Evolutionary conservation across 2,329 filamentous ascomycete genomes (phyloP).

Genomic region (Cytospora leucostoma): DNA sequence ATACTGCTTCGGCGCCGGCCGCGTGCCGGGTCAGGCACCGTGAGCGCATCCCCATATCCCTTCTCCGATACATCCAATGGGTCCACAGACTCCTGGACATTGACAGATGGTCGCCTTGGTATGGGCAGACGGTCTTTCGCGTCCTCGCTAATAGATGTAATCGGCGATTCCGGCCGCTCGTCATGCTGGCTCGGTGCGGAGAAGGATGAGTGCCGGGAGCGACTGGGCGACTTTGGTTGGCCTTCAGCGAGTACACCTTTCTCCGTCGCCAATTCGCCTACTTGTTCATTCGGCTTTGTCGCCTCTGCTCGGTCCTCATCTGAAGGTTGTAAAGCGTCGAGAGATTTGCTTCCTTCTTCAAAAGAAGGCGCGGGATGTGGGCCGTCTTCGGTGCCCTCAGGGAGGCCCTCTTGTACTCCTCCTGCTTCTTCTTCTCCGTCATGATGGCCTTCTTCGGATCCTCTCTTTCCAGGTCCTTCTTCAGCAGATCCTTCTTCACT

Average conservation of each 20-base stretch:
- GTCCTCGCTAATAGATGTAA: slow-evolving; percentile 49
- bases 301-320: not conserved
- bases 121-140: slow-evolving; percentile 32
- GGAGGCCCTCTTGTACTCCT: not conserved
- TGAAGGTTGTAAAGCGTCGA: not conserved
- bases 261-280: not conserved
- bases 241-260: slow-evolving; percentile 1
- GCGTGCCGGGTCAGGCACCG: slow-evolving; percentile 11
- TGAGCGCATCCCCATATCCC: slow-evolving; percentile 13
- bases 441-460: slow-evolving; percentile 16
- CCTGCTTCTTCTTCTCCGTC: not conserved
- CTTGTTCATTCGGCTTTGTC: not conserved
- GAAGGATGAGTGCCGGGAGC: slow-evolving; percentile 23
- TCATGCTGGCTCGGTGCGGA: slow-evolving; percentile 37
- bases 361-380: not conserved
- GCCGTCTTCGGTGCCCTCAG: slow-evolving; percentile 1
- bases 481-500: not conserved
- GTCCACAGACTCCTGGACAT: slow-evolving; percentile 53
- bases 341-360: not conserved
- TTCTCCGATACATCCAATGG: slow-evolving; percentile 51
- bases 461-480: slow-evolving; percentile 11
- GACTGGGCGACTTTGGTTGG: slow-evolving; percentile 15
- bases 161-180: slow-evolving; percentile 45
- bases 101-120: slow-evolving; percentile 41
- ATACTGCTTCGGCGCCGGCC: slow-evolving; percentile 21